Base-by-base conservation (phyloP, 2,329 filamentous ascomycete genomes). In the Aspergillus neotritici region DNA sequence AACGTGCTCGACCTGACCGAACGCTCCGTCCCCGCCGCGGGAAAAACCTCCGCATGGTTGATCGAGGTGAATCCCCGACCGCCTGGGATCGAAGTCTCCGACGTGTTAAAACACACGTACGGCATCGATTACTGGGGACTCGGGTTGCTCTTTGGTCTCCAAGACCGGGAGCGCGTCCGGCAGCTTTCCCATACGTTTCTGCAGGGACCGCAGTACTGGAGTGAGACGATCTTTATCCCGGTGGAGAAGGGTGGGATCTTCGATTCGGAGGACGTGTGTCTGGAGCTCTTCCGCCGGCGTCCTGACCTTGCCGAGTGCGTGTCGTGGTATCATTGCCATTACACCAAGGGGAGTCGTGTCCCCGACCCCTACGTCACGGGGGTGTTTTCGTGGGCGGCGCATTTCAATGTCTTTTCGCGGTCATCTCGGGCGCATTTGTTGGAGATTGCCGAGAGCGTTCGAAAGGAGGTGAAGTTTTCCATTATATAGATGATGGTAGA, bases 41-140 rank as follows among this genome's bases (percentile, higher is more conserved):
- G 9, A 4, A 3, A 10, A 5, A n/a, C 41, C 1, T 28, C 2
- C 4, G 16, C 31, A 6, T 49, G 37, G 30, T 35, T 49, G 1
- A 41, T 49, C 3, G 47, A 49, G 15, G 41, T 49, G 1, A 49
- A 49, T 9, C 37, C 43, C 3, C 40, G 47, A 7, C 34, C 34
- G 6, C 34, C 40, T 4, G 43, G 43, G 1, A 31, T 34, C 17
- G n/a, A 15, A 3, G 43, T 28, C 7, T 31, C 34, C 4, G 30
- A 13, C 2, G 29, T 21, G 4, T 31, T 41, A n/a, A 31, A 44
- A 10, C 28, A 14, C 0, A 42, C 40, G 3, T 50, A 48, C 25
- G 44, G 48, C 2, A 36, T 50, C 11, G 45, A 50, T 15, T 50
- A 48, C 14, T 36, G 17, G 28, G 44, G 8, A 10, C 31, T 45